phyloP scores from a whole-genome alignment of 192 early-diverging fungal species.

The Thamnidium elegans region DNA sequence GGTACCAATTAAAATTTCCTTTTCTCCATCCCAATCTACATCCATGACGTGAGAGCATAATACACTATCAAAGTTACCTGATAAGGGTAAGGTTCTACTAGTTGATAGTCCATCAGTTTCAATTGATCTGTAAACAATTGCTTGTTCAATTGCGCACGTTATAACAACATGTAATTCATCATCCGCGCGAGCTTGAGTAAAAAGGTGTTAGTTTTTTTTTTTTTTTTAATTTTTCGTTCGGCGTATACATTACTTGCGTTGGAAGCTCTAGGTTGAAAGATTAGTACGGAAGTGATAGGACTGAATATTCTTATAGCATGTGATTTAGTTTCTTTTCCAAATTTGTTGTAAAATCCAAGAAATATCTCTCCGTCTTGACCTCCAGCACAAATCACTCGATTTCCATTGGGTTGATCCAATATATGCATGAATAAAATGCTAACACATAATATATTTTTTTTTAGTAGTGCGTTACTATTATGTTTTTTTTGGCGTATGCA shows the following conservation, averaged over 20 bases:
- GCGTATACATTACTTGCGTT: background rate
- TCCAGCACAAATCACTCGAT: slow-evolving; percentile 28
- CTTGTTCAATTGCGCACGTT: slow-evolving; percentile 57
- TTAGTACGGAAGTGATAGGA: slow-evolving; percentile 35
- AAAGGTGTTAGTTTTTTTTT: background rate
- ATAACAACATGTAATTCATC: slow-evolving; percentile 47
- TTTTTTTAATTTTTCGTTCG: background rate
- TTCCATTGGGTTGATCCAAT: slow-evolving; percentile 16
- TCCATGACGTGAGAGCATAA: slow-evolving; percentile 55
- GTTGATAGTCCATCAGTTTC: slow-evolving; percentile 34
- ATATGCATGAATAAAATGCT: slow-evolving; percentile 35
- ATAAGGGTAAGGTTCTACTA: slow-evolving; percentile 46
- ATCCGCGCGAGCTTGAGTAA: slow-evolving; percentile 8
- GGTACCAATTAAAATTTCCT: slow-evolving; percentile 54
- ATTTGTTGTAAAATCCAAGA: slow-evolving; percentile 29
- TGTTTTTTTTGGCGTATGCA: background rate
- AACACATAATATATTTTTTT: background rate
- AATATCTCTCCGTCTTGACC: slow-evolving; percentile 38
- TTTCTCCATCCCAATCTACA: slow-evolving; percentile 58
- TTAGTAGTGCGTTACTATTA: background rate
- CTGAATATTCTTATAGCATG: slow-evolving; percentile 31
- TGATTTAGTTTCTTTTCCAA: slow-evolving; percentile 23
- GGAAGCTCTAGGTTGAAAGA: slow-evolving; percentile 26
- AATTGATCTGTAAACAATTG: slow-evolving; percentile 50
- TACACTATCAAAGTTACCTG: slow-evolving; percentile 53